These are phyloP conservation scores for Phytophthora cryptogea DNA, from an alignment of 352 stramenopile species.

Conservation along the genomic window DNA sequence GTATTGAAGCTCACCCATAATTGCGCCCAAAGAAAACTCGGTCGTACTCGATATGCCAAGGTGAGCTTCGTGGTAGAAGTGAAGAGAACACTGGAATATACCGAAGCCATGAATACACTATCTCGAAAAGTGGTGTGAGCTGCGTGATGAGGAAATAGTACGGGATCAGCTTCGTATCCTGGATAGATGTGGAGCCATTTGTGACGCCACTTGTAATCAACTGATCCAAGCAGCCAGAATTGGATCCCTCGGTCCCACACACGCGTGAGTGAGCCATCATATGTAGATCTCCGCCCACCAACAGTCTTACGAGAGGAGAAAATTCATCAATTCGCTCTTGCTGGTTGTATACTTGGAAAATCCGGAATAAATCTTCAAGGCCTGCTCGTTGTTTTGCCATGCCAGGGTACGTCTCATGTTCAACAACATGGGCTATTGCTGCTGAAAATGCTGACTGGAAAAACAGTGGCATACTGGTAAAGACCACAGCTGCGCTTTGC, in stretches of 20 bases:
- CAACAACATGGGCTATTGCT: slow-evolving; percentile 51
- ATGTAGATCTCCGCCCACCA: slow-evolving; percentile 72
- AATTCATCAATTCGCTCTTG: slow-evolving; percentile 4
- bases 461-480: slow-evolving; percentile 64
- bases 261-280: slow-evolving; percentile 56
- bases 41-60: slow-evolving; percentile 45
- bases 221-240: slow-evolving; percentile 51
- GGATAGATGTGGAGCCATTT: slow-evolving; percentile 58
- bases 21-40: slow-evolving; percentile 64
- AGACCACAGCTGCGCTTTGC: slow-evolving; percentile 41
- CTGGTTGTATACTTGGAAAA: slow-evolving; percentile 41
- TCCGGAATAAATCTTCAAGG: slow-evolving; percentile 39
- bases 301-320: slow-evolving; percentile 29
- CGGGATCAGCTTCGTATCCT: slow-evolving; percentile 54
- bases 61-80: slow-evolving; percentile 18
- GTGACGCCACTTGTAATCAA: slow-evolving; percentile 73
- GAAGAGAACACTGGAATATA: slow-evolving; percentile 26
- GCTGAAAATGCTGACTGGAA: slow-evolving; percentile 65
- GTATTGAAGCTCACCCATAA: slow-evolving; percentile 51
- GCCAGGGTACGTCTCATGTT: slow-evolving; percentile 72
- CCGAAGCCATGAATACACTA: slow-evolving; percentile 21
- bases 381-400: slow-evolving; percentile 35
- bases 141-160: slow-evolving; percentile 60
- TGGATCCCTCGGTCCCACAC: slow-evolving; percentile 26
- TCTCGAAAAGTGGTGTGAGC: slow-evolving; percentile 37